phyloP scores from a whole-genome alignment of 2,329 filamentous ascomycete genomes.

The Clonostachys chloroleuca region DNA sequence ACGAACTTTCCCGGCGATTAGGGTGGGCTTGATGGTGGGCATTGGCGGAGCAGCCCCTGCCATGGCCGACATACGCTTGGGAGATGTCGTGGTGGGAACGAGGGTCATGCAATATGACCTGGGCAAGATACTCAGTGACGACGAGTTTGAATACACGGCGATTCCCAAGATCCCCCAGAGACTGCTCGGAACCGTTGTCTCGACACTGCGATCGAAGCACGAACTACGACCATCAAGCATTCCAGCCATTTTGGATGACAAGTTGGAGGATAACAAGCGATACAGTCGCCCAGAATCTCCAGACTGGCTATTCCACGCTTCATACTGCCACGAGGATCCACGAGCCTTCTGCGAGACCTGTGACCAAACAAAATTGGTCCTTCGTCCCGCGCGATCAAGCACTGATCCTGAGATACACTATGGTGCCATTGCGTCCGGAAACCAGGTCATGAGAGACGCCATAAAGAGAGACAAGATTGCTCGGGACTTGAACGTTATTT shows the following conservation, averaged over 20 bases:
- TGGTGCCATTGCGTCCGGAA: conserved; percentile 9
- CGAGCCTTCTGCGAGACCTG: conserved; percentile 1
- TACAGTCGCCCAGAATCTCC: not conserved
- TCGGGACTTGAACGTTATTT: conserved; percentile 6
- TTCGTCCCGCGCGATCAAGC: not conserved
- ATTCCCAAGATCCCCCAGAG: not conserved
- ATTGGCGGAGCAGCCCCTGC: conserved; percentile 13
- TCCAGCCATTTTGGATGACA: not conserved
- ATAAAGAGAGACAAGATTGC: conserved; percentile 9
- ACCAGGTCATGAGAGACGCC: conserved; percentile 13
- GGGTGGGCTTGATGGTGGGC: conserved; percentile 11
- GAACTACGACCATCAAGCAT: not conserved
- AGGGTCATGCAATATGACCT: conserved; percentile 13
- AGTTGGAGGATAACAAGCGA: not conserved
- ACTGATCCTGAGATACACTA: conserved; percentile 4
- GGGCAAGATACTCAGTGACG: conserved; percentile 6
- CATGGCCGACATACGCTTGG: conserved; percentile 5
- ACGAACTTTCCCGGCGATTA: conserved; percentile 6
- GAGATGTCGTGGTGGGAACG: conserved; percentile 13
- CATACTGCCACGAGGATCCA: not conserved
- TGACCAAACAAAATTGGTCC: conserved; percentile 1
- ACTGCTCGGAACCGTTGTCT: conserved; percentile 4
- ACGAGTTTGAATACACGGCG: not conserved
- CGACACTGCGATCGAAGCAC: conserved; percentile 1
- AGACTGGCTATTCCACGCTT: not conserved